Evolutionary conservation across 192 early-diverging fungal species (phyloP), one percentile per base, ranked within the genome.

Genomic region (Coemansia sp.): DNA sequence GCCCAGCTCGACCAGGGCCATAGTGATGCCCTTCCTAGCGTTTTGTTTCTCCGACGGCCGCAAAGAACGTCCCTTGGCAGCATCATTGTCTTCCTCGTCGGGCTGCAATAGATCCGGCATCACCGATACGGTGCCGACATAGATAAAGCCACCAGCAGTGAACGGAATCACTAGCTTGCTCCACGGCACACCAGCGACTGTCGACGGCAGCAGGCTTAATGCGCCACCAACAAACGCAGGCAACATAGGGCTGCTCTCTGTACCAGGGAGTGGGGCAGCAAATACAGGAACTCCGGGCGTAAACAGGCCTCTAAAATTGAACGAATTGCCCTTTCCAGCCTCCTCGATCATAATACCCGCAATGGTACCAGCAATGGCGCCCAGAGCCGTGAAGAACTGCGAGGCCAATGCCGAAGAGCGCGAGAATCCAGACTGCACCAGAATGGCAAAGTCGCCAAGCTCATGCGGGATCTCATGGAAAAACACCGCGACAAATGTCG

Each of bases 381-480:
- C 93, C 49, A 94, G 80, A 1, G 93, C 93, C 9, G 92, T 92
- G 18, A 91, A 87, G 69, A 92, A 94, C 85, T 93, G 92, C 13
- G 92, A 90, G 42, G 90, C 72, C 84, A 93, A 84, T 15, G 94
- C 94, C 64, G 87, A 86, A 61, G 87, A 79, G 10, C 90, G 87
- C 44, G 91, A 89, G 63, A 95, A 92, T 0, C 93, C 93, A 18
- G 90, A 90, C 74, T 93, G 91, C 66, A 93, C 89, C 65, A 95
- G 84, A 54, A 95, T 94, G 15, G 94, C 92, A 89, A 92, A 95
- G 72, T 95, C 94, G 51, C 93, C 93, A 4, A 95, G 90, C 83
- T 94, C 91, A 68, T 95, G 94, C 5, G 94, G 94, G 66, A 95
- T 94, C 77, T 95, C 94, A 73, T 95, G 94, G 85, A 95, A 93